A percentile compares a stretch with the other conserved stretches of the same genome.
These are phyloP conservation scores for Penicillium subrubescens DNA, from an alignment of 495 filamentous ascomycete genomes.

Conservation along the genomic window DNA sequence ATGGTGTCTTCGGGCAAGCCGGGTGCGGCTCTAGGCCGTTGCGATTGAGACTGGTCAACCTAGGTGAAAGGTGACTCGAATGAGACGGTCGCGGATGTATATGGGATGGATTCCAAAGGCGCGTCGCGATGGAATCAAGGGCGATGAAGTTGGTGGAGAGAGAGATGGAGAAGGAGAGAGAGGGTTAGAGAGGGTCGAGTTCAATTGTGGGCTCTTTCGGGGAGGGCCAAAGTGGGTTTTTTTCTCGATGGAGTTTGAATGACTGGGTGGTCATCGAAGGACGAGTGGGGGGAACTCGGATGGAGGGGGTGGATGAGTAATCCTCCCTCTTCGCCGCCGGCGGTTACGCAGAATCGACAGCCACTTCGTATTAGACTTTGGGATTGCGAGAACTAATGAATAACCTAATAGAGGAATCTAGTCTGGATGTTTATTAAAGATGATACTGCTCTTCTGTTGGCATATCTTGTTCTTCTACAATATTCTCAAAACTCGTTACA, in stretches of 20 bases:
- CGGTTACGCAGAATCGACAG: not conserved
- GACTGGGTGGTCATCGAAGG: not conserved
- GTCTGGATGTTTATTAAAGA: not conserved
- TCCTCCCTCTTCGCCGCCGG: constrained; percentile 11
- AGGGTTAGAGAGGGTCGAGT: constrained; percentile 10
- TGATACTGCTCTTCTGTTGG: not conserved
- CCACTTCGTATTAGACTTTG: not conserved
- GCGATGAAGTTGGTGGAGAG: not conserved
- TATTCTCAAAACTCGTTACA: not conserved
- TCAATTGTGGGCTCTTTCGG: constrained; percentile 5
- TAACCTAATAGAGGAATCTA: not conserved
- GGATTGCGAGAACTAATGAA: not conserved
- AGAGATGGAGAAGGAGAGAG: constrained; percentile 5
- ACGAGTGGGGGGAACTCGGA: constrained; percentile 9
- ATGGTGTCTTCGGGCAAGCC: constrained; percentile 17
- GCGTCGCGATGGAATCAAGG: constrained; percentile 11
- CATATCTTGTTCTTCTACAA: not conserved
- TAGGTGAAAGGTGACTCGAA: not conserved
- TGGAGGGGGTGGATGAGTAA: constrained; percentile 27
- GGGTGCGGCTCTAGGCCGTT: constrained; percentile 24
- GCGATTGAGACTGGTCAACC: constrained; percentile 1
- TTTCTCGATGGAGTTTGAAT: constrained; percentile 21
- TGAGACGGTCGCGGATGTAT: not conserved
- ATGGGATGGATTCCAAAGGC: not conserved
- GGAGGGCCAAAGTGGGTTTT: constrained; percentile 16